Base-by-base conservation (phyloP, 495 filamentous ascomycete genomes). In the Penicillium taxi region DNA sequence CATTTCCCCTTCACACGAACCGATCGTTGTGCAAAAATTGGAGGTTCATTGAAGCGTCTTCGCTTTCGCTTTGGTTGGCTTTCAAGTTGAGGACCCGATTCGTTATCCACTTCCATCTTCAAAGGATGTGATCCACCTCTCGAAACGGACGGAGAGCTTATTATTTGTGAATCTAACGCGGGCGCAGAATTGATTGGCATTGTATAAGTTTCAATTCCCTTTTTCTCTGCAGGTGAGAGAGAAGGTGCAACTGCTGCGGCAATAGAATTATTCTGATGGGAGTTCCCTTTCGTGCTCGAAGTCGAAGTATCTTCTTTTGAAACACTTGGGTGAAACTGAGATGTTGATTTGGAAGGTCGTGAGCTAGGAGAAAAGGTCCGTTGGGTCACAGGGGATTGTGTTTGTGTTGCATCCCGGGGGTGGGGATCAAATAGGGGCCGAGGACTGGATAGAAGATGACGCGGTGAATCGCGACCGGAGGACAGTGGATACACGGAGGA, bases 1-100 rank as follows among this genome's bases (percentile, higher is more conserved):
- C 56, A 55, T 44, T 50, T 53, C 32, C 55, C 64, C 26, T 55
- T 58, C 26, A 47, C 59, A 16, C 63, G 64, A 26, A 38, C 43
- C n/a, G 60, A 50, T 33, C 54, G 56, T 32, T 57, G 65, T 26
- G 70, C 70, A 42, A 49, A 74, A 33, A 72, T 59, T 2, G 70
- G 70, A 15, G 66, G 61, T 31, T 69, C 66, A 16, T 63, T 55
- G 45, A 61, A 69, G 25, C 66, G 57, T 42, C 57, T 58, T 39
- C 56, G 53, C 31, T 63, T 64, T 17, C 50, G 46, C 24, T 53
- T 64, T 9, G 59, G 63, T 32, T 56, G 56, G 4, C 38, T 40
- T 15, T 52, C 54, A 2, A 47, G 34, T 9, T 27, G 55, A 3
- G 47, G 13, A 15, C 14, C 30, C 7, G 35, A 19, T 13, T 56